phyloP scores from a whole-genome alignment of 1,139 yeast species.

The Geotrichum restrictum region DNA sequence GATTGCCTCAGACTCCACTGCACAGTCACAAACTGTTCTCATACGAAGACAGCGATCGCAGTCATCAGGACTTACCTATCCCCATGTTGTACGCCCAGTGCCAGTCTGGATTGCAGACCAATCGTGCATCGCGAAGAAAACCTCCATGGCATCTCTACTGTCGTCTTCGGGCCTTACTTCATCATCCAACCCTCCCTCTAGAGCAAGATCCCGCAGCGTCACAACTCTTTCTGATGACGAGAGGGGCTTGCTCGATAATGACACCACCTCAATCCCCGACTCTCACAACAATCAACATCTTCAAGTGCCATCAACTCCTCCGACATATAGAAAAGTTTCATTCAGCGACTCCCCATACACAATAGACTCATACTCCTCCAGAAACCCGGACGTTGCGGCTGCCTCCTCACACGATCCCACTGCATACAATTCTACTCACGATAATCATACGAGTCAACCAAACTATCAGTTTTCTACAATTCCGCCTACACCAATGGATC shows the following conservation, averaged over 20 bases:
- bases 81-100: slow-evolving; percentile 16
- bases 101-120: slow-evolving; percentile 21
- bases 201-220: no score
- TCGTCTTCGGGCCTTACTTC: not conserved
- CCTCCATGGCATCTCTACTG: slow-evolving; percentile 8
- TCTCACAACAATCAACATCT: not conserved
- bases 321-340: not conserved
- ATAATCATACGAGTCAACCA: not conserved
- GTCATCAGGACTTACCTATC: slow-evolving; percentile 1
- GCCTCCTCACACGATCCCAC: not conserved
- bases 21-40: not conserved
- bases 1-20: not conserved
- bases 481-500: not conserved
- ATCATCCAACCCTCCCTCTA: not conserved
- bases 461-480: not conserved
- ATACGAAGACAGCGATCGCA: not conserved
- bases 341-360: not conserved
- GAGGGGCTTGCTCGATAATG: not conserved
- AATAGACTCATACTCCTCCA: not conserved
- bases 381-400: not conserved
- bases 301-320: not conserved
- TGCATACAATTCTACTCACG: not conserved
- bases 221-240: not conserved
- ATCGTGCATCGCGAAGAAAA: slow-evolving; percentile 5
- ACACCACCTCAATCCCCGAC: not conserved